These are phyloP conservation scores for Apiospora marii DNA, from an alignment of 2,329 filamentous ascomycete species.

Conservation along the genomic window DNA sequence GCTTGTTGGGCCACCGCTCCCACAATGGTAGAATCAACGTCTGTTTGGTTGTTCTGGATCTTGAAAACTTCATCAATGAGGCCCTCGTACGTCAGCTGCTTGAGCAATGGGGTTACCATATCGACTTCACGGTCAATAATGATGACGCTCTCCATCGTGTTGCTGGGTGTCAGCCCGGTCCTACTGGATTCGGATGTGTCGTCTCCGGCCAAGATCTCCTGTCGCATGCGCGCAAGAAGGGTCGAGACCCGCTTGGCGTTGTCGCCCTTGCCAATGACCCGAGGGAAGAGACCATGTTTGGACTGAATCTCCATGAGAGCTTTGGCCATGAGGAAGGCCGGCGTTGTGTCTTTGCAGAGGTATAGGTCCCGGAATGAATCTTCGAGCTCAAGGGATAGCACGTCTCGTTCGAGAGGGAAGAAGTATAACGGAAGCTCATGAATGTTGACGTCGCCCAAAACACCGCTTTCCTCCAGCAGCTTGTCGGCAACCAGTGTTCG, in stretches of 20 bases:
- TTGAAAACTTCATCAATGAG: constrained; percentile 93
- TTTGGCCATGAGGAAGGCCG: constrained; percentile 87
- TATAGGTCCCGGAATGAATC: constrained; percentile 89
- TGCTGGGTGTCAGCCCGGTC: constrained; percentile 82
- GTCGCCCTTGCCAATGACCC: constrained; percentile 94
- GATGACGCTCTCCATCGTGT: constrained; percentile 87
- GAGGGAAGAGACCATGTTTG: constrained; percentile 90
- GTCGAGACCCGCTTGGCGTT: constrained; percentile 90
- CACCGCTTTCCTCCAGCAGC: constrained; percentile 89
- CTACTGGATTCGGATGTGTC: constrained; percentile 68
- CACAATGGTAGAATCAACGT: constrained; percentile 89
- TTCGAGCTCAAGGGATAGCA: constrained; percentile 89
- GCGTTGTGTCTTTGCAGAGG: constrained; percentile 87
- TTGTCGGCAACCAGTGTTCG: constrained; percentile 91
- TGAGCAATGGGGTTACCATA: constrained; percentile 89
- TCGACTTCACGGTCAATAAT: constrained; percentile 96
- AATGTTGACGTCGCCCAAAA: constrained; percentile 91
- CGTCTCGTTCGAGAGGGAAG: constrained; percentile 88
- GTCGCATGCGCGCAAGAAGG: constrained; percentile 87
- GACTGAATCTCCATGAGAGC: constrained; percentile 95
- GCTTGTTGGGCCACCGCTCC: constrained; percentile 71
- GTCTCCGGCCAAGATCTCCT: constrained; percentile 84
- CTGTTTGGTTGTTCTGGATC: constrained; percentile 90
- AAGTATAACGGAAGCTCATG: constrained; percentile 89
- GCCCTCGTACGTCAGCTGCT: constrained; percentile 95